Evolutionary conservation across 441 rosid genomes (phyloP).

Genomic region (Dalechampia spathulata): DNA sequence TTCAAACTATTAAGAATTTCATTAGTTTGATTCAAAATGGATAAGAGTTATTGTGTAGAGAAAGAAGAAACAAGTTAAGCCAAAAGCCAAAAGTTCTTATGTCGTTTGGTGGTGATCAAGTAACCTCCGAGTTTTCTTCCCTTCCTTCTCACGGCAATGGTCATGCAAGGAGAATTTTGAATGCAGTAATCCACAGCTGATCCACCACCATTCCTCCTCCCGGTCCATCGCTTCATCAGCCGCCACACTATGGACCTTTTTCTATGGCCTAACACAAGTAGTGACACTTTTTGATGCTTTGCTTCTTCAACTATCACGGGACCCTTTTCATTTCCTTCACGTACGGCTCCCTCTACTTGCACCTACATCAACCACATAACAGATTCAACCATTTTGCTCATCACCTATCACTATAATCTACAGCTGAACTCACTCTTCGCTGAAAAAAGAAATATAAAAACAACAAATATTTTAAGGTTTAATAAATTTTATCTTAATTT

Average conservation of each 20-base stretch:
- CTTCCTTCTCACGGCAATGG: constrained; percentile 74
- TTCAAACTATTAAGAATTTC: too few relatives aligned
- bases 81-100: constrained; percentile 83
- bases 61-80: constrained; percentile 28
- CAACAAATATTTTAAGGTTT: too few relatives aligned
- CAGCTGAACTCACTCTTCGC: too few relatives aligned
- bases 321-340: constrained; percentile 74
- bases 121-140: constrained; percentile 75
- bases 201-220: constrained; percentile 23
- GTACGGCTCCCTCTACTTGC: constrained; percentile 44
- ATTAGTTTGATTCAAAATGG: too few relatives aligned
- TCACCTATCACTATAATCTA: too few relatives aligned
- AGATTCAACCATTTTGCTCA: too few relatives aligned
- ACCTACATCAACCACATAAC: constrained; percentile 30
- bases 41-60: too few relatives aligned
- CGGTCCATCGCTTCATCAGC: constrained; percentile 48
- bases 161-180: constrained; percentile 74
- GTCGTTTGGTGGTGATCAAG: constrained; percentile 85
- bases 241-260: constrained; percentile 57
- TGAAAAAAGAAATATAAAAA: too few relatives aligned
- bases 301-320: constrained; percentile 62
- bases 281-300: constrained; percentile 44
- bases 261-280: constrained; percentile 72
- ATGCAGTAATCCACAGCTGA: constrained; percentile 65
- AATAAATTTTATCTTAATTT: too few relatives aligned